Base-by-base conservation (phyloP, 352 stramenopile species). In the Globisporangium mamillatum region DNA sequence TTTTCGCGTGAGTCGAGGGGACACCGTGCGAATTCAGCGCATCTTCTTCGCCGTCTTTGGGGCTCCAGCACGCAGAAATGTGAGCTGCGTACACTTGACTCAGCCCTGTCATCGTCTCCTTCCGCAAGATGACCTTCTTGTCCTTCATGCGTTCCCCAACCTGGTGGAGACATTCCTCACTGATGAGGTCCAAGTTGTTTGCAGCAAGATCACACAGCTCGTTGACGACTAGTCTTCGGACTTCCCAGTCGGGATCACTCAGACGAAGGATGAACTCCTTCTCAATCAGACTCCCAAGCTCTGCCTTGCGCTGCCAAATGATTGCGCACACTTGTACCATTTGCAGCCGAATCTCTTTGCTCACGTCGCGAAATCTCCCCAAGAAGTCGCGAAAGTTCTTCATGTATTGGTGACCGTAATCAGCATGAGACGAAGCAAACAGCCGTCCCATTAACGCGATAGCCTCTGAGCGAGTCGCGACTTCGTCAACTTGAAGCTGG, bases 121-220 rank as follows among this genome's bases (percentile, higher is more conserved):
- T 96, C 18, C 89, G 75, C 27, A 95, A 48, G 0, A 79, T 61
- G 1, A 94, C 81, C 57, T 86, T 92, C 63, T 96, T 96, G 70
- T 96, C 89, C 64, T 95, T 95, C 86, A 96, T 93, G 10, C 89
- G 86, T 63, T 96, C 89, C 20, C 87, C 89, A 8, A 95, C 82
- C 57, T 87, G 75, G 3, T 81, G 80, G 3, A 96, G 75, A 53
- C 82, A 90, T 16, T 86, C 74, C 36, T 90, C 81, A 52, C 77
- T 88, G 14, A 95, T 81, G 25, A 79, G 58, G n/a, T 85, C 77
- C 41, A 96, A 68, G n/a, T 68, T 71, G 63, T 90, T 93, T 4
- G 81, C 85, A 1, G 87, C 85, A 12, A 95, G 79, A 58, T 96
- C 89, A 63, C 89, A 96, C 24, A 95, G 61, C 63, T 93, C 89